Evolutionary conservation across 2,329 filamentous ascomycete species (phyloP).

Genomic region (Capronia epimyces): DNA sequence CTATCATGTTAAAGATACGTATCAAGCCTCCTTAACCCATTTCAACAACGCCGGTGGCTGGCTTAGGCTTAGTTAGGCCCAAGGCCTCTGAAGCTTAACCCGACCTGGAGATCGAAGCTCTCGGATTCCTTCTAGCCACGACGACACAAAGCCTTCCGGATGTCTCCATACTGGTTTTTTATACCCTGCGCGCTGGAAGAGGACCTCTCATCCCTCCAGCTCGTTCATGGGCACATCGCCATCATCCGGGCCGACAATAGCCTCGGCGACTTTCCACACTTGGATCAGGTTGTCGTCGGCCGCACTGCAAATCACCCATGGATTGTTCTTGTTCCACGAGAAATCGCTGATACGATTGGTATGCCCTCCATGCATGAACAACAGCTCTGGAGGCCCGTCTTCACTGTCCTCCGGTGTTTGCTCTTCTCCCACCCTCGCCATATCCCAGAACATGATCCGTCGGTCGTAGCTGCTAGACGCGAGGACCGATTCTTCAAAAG

Average conservation of each 20-base stretch:
- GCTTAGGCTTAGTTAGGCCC: too few species aligned
- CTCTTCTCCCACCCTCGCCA: constrained; percentile 86
- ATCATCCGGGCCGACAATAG: constrained; percentile 66
- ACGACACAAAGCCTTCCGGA: not conserved
- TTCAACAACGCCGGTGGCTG: too few species aligned
- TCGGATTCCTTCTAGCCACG: not conserved
- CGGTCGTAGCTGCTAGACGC: constrained; percentile 91
- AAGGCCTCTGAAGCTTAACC: too few species aligned
- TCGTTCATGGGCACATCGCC: constrained; percentile 71
- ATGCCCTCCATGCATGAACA: constrained; percentile 99
- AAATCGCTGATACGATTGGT: constrained; percentile 96
- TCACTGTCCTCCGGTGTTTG: constrained; percentile 92
- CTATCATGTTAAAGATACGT: too few species aligned
- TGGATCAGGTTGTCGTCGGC: constrained; percentile 96
- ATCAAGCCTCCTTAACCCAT: too few species aligned
- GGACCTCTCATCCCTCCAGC: constrained; percentile 48
- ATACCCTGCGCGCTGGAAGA: not conserved
- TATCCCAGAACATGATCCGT: constrained; percentile 92
- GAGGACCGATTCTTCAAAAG: constrained; percentile 78
- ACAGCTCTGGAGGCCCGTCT: constrained; percentile 88
- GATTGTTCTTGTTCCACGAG: constrained; percentile 94
- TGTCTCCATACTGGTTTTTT: not conserved
- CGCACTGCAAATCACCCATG: constrained; percentile 92
- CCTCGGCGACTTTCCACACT: constrained; percentile 82
- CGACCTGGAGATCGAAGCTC: too few species aligned